Evolutionary conservation across 1,284 basidiomycete species (phyloP), one percentile per base, ranked within the genome.

Genomic region (Prillingera fragicola): DNA sequence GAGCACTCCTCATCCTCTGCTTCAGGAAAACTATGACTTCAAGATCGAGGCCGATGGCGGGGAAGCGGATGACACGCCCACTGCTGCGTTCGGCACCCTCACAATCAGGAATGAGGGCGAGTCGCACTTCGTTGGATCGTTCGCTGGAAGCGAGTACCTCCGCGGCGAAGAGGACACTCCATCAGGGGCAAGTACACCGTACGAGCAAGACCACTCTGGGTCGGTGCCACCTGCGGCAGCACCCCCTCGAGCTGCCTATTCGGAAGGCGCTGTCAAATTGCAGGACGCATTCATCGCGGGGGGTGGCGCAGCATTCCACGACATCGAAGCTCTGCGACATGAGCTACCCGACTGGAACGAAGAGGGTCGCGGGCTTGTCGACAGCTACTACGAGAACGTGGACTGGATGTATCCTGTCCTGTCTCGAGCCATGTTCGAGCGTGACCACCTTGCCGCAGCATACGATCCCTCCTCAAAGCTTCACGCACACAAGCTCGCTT

Each of bases 401-500:
- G 60, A 61, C 35, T 67, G 65, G 65, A 65, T 66, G 65, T 62
- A 60, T 37, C 59, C 60, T 34, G 48, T 52, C 24, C 45, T 65
- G 15, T 59, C 57, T 15, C 42, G 57, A 23, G 34, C 51, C 1
- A 60, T 64, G 46, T 65, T 69, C 40, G 62, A 65, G 24, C 44
- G 45, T 15, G 65, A 69, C 41, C 59, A 62, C 36, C 44, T 65
- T 14, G 32, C 56, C 14, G 55, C 46, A 25, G 65, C 62, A 1
- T 69, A 69, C 42, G 59, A 62, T 28, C 34, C 54, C 3, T 48
- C 49, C n/a, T 23, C 45, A 2, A 31, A 50, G 5, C 57, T 64
- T 3, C 63, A 68, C 40, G 49, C 70, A 3, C 66, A 70, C 50
- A 69, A 70, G 50, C 53, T 72, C 15, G 70, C 70, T 1, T 66